Evolutionary conservation across 192 early-diverging fungal species (phyloP), one percentile per base, ranked within the genome.

Genomic region (Coemansia sp.): DNA sequence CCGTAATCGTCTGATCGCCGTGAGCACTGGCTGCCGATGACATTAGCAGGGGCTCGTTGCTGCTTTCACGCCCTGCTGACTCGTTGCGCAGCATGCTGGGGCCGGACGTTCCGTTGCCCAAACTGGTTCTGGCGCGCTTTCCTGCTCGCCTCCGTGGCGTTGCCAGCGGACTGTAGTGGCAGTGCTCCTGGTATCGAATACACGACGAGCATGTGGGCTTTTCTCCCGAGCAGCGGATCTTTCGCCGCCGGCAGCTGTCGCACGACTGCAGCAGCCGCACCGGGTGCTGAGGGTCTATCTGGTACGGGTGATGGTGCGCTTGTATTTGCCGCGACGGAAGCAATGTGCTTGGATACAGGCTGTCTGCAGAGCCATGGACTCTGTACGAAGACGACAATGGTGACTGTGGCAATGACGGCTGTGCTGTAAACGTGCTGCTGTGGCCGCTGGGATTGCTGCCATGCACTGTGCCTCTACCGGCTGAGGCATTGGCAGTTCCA

Each of bases 101-200:
- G 11, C 12, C 15, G 15, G 41, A 14, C 41, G 41, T n/a, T n/a
- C 41, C 41, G 15, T 43, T 43, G 41, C 15, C 41, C 41, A n/a
- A n/a, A n/a, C 41, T 43, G 8, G 41, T 43, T 15, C 41, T 6
- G 3, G 41, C 41, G 41, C 69, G 45, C 50, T 75, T 81, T 14
- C 72, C 73, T 8, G 54, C 64, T 7, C 78, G 73, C 21, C 78
- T 47, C n/a, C 73, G 57, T 12, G 78, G 78, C 15, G 70, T 75
- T 2, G 78, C 78, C 54, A 81, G 43, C 37, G 78, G 78, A 17
- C 82, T 83, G 67, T 83, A 83, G 47, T 79, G 76, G 73, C 82
- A 83, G 6, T 51, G 23, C 60, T 76, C 76, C 64, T 79, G 73
- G 60, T 74, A 73, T 43, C 78, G 39, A 7, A 72, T 59, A 27